Percentiles rank a stretch among this genome's conserved stretches.
Conservation (phyloP, 495 filamentous ascomycete species). For the Penicillium manginii region DNA sequence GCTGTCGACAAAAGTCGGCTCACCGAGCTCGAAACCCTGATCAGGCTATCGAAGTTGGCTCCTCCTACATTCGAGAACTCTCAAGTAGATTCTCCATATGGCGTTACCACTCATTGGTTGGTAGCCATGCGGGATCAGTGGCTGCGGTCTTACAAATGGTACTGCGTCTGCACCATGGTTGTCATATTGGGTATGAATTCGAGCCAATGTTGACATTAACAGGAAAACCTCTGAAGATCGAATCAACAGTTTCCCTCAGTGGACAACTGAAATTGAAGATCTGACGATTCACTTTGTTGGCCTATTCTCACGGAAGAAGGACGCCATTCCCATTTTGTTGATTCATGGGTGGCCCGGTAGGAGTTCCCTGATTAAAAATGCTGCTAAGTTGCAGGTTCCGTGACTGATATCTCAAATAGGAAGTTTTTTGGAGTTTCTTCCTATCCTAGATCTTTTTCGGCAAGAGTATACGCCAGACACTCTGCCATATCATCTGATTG, state of each 20-base stretch:
- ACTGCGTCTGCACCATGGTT: not conserved
- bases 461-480: constrained; percentile 56
- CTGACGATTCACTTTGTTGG: constrained; percentile 64
- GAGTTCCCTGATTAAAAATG: not conserved
- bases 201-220: not conserved
- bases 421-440: constrained; percentile 63
- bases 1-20: constrained; percentile 49
- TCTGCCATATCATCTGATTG: constrained; percentile 67
- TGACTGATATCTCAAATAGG: constrained; percentile 25
- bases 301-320: constrained; percentile 59
- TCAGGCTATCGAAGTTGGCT: constrained; percentile 55
- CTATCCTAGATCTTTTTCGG: constrained; percentile 45
- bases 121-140: constrained; percentile 55
- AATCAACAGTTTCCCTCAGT: constrained; percentile 70
- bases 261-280: constrained; percentile 52
- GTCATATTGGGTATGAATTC: not conserved
- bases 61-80: constrained; percentile 55
- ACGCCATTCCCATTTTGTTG: constrained; percentile 64
- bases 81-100: constrained; percentile 50
- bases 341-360: constrained; percentile 66
- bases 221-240: constrained; percentile 56
- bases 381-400: not conserved
- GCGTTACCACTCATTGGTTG: constrained; percentile 62
- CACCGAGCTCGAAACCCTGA: constrained; percentile 50
- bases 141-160: constrained; percentile 53